Conservation (phyloP, 1,284 basidiomycete species). For the Tilletiaria anomala region DNA sequence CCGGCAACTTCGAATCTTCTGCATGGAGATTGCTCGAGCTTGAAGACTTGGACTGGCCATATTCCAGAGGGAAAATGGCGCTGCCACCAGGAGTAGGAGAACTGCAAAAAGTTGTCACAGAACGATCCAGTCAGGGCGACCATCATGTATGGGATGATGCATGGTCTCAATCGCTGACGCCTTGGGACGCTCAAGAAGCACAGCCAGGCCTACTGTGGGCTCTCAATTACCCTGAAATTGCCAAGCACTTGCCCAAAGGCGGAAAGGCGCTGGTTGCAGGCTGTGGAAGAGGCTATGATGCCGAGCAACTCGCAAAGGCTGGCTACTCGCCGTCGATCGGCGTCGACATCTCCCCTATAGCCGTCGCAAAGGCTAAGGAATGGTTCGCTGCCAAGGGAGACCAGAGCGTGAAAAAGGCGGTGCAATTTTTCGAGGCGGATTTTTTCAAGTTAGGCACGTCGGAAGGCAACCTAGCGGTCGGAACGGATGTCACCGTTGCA, state of each 20-base stretch:
- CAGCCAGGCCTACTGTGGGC: constrained; percentile 16
- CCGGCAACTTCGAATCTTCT: no score
- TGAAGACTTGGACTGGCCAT: no score
- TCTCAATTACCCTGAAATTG: constrained; percentile 1
- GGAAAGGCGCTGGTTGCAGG: constrained; percentile 2
- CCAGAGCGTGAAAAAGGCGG: neutral
- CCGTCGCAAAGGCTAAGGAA: neutral
- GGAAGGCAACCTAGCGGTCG: neutral
- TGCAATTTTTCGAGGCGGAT: neutral
- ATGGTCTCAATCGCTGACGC: constrained; percentile 16
- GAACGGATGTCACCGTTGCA: constrained; percentile 4
- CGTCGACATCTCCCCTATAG: constrained; percentile 3
- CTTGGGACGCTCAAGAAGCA: constrained; percentile 15
- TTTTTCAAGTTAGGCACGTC: constrained; percentile 1
- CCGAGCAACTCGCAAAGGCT: constrained; percentile 1
- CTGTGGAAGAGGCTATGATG: constrained; percentile 3
- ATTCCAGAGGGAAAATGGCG: no score
- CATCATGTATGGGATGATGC: constrained; percentile 14
- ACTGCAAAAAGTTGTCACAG: no score
- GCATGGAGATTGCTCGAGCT: no score
- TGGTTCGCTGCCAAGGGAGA: neutral
- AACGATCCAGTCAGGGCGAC: no score
- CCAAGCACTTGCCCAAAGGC: neutral
- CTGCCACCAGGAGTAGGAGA: no score
- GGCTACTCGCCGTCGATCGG: neutral